Evolutionary conservation across 83 land plant genomes (phyloP).

Genomic region (Picea abies): DNA sequence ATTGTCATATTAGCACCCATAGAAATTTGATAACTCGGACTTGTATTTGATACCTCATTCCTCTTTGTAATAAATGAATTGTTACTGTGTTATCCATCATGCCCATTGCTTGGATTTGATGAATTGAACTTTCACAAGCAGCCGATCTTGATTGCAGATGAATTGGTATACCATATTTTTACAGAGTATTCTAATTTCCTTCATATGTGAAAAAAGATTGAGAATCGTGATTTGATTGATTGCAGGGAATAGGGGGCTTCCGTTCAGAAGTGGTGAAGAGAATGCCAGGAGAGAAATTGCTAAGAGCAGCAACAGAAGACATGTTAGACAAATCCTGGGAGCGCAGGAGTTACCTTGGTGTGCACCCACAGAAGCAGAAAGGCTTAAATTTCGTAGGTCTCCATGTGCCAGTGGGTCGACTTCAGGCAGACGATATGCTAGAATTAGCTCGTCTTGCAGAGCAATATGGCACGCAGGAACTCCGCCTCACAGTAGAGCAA

Average conservation of each 20-base stretch:
- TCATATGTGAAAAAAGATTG: neutral
- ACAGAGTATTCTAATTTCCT: neutral
- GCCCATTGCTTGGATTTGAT: neutral
- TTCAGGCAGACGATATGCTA: slow-evolving; percentile 86
- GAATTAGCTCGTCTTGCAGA: slow-evolving; percentile 96
- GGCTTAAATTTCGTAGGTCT: slow-evolving; percentile 83
- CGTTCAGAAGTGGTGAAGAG: neutral
- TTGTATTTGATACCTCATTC: no score
- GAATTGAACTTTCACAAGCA: neutral
- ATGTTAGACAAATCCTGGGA: slow-evolving; percentile 70
- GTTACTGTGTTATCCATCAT: neutral
- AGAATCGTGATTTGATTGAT: no score
- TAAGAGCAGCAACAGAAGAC: slow-evolving; percentile 68
- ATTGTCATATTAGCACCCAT: no score
- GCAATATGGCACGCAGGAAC: slow-evolving; percentile 83
- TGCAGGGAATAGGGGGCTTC: no score
- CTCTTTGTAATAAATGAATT: neutral
- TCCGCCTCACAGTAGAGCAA: slow-evolving; percentile 93
- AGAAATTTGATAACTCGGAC: no score
- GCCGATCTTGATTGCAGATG: neutral
- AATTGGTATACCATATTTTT: no score
- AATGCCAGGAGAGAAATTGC: no score
- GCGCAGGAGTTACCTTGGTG: slow-evolving; percentile 81
- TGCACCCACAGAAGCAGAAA: slow-evolving; percentile 89
- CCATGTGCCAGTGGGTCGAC: slow-evolving; percentile 90